Base-by-base conservation (phyloP, 108 stramenopile species). In the Nannochloropsis salina region DNA sequence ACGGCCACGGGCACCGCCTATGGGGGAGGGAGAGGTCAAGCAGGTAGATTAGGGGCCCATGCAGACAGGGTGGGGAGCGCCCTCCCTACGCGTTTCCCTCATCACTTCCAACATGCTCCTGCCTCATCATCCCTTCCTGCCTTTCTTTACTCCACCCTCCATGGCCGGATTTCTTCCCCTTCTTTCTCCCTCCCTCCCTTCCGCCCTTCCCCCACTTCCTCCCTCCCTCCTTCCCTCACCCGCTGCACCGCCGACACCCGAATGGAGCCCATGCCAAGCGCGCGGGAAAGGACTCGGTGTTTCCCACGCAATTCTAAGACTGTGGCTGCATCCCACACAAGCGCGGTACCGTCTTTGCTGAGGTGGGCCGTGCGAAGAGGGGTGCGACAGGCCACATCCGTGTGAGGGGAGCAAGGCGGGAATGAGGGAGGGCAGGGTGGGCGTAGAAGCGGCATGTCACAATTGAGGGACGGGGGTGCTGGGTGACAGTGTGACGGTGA, bases 311-410 rank as follows among this genome's bases (percentile, higher is more conserved):
- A 2, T 74, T 74, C 61, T 3, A 74, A 74, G 15, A n/a, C 61
- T n/a, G 61, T 74, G 61, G 61, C 61, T 74, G 61, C 61, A n/a
- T 74, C 61, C 61, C 61, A 74, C 4, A 74, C 61, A n/a, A 74
- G 61, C 20, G 61, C 61, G 4, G 61, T 74, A n/a, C 61, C 61
- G 61, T 74, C 61, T n/a, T 74, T 8, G 61, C 20, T 74, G 61
- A 74, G 61, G 8, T 74, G 61, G 61, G 61, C 61, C 3, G 61
- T 74, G 2, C 61, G 61, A n/a, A 74, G 61, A n/a, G 61, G 61
- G 8, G n/a, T 15, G n/a, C 61, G 6, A n/a, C n/a, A 15, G 0
- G 61, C 61, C 61, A 74, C 61, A 2, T 74, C 61, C 2, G 61
- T 74, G n/a, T 1, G 61, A n/a, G 61, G 61, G n/a, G 61, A 74